phyloP scores from a whole-genome alignment of 2,329 filamentous ascomycete species.

The Aspergillus sp. region DNA sequence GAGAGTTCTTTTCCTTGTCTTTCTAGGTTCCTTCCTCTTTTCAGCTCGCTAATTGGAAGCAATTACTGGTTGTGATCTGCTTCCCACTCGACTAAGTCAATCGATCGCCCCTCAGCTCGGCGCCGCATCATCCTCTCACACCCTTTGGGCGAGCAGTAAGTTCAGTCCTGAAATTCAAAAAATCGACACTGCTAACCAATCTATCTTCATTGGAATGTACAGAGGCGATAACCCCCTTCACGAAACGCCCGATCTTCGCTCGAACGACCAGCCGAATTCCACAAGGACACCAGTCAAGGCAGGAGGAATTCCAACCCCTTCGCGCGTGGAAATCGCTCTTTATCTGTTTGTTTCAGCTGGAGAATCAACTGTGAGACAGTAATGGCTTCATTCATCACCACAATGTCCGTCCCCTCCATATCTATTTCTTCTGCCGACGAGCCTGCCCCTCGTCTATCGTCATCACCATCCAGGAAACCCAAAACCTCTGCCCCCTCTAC shows the following conservation, averaged over 20 bases:
- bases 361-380: conserved; percentile 4
- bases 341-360: conserved; percentile 2
- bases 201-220: conserved; percentile 9
- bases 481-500: conserved; percentile 26
- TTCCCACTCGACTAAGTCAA: background rate
- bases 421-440: conserved; percentile 33
- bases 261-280: background rate
- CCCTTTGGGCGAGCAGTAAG: conserved; percentile 1
- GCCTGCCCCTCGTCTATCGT: conserved; percentile 20
- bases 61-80: background rate
- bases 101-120: background rate
- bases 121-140: background rate
- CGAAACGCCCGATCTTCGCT: background rate
- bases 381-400: conserved; percentile 79
- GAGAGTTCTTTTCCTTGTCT: background rate
- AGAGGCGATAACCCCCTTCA: background rate
- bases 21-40: background rate
- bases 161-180: background rate
- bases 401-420: conserved; percentile 64
- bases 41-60: background rate
- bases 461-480: conserved; percentile 18
- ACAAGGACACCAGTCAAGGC: conserved; percentile 3
- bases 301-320: conserved; percentile 7
- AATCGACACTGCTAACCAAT: background rate
- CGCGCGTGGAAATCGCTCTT: background rate